A percentile compares a stretch with the other conserved stretches of the same genome.
phyloP scores from a whole-genome alignment of 768 basidiomycete species.

The Suillus discolor region DNA sequence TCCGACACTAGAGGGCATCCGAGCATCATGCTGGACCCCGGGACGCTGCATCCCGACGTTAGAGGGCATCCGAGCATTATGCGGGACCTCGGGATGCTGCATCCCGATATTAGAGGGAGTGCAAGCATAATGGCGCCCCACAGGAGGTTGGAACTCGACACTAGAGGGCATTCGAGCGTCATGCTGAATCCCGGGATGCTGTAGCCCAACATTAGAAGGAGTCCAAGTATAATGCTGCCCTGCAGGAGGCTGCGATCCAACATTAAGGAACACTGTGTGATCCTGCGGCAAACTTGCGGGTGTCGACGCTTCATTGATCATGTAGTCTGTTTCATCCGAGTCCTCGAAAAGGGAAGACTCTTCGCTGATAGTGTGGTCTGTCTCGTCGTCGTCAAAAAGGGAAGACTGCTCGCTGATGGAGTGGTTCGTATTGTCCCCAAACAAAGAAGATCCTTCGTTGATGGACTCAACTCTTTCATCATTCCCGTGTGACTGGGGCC shows the following conservation, averaged over 20 bases:
- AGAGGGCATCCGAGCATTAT: neutral
- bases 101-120: neutral
- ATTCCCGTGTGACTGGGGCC: conserved; percentile 20
- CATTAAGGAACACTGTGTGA: neutral
- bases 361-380: neutral
- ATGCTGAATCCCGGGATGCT: neutral
- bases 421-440: neutral
- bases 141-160: neutral
- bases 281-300: neutral
- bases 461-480: conserved; percentile 9
- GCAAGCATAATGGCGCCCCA: neutral
- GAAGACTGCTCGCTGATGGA: neutral
- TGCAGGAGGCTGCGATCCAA: neutral
- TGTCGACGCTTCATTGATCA: neutral
- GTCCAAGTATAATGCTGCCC: neutral
- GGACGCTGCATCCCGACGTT: neutral
- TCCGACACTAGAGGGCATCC: neutral
- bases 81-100: neutral
- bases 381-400: neutral
- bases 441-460: neutral
- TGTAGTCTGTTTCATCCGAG: neutral
- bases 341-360: neutral
- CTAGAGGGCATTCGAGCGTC: neutral
- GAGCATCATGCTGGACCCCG: neutral
- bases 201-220: neutral